A percentile compares a stretch with the other conserved stretches of the same genome.
Evolutionary conservation across 495 filamentous ascomycete genomes (phyloP).

Genomic region (Annulohypoxylon bovei): DNA sequence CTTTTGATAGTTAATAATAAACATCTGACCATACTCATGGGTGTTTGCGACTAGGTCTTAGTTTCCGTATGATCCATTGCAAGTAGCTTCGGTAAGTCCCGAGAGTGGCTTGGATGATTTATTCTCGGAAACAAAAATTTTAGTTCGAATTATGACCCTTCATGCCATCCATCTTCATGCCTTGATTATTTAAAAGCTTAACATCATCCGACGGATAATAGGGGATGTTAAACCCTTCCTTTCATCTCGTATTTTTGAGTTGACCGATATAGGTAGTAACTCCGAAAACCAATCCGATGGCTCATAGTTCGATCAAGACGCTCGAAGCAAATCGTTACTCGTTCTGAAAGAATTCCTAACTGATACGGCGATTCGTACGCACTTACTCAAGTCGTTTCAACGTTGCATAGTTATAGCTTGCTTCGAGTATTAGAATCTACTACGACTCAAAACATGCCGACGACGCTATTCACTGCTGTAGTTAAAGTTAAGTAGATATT

Average conservation of each 20-base stretch:
- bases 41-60: not conserved
- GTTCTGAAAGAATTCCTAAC: not conserved
- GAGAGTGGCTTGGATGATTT: not conserved
- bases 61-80: not conserved
- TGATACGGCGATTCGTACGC: not conserved
- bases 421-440: not conserved
- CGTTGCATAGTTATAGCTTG: not conserved
- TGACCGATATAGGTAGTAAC: not conserved
- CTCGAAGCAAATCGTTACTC: not conserved
- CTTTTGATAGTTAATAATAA: not conserved
- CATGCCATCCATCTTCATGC: not conserved
- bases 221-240: not conserved
- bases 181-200: not conserved
- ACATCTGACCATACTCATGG: not conserved
- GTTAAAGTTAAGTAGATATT: not conserved
- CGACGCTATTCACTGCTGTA: not conserved
- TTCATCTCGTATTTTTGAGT: not conserved
- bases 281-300: not conserved
- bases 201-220: not conserved
- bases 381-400: not conserved
- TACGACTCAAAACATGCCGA: not conserved
- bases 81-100: not conserved
- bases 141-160: not conserved
- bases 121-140: not conserved
- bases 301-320: not conserved